Conservation (phyloP, 768 basidiomycete species). For the Suillus clintonianus region DNA sequence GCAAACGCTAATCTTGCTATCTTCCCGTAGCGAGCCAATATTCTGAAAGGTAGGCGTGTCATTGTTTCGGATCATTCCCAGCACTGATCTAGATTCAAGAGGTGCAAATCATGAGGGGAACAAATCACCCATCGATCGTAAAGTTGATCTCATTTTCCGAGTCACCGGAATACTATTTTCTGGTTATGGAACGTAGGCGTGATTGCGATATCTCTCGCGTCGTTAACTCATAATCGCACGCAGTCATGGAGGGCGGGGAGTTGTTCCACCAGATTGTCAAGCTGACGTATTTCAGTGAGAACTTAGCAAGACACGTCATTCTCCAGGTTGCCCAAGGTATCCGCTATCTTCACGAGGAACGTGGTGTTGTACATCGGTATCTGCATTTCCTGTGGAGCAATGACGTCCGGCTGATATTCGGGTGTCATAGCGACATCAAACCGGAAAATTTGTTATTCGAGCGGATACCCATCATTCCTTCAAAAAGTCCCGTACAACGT, state of each 20-base stretch:
- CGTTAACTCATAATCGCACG: constrained; percentile 13
- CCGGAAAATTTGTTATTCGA: constrained; percentile 97
- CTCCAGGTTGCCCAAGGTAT: constrained; percentile 94
- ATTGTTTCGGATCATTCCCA: background rate
- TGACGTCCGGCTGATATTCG: background rate
- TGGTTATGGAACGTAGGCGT: constrained; percentile 83
- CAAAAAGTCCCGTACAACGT: constrained; percentile 68
- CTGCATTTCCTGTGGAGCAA: constrained; percentile 6
- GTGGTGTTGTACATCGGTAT: constrained; percentile 93
- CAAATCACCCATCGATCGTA: constrained; percentile 88
- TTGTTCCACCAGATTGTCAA: constrained; percentile 99
- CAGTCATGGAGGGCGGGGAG: constrained; percentile 97
- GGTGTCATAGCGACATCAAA: constrained; percentile 77
- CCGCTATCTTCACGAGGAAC: constrained; percentile 94
- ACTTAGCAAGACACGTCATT: constrained; percentile 95
- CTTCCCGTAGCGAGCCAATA: constrained; percentile 82
- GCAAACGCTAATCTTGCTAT: constrained; percentile 19
- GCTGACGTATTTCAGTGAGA: constrained; percentile 97
- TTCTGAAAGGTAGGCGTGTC: constrained; percentile 75
- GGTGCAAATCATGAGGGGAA: constrained; percentile 99
- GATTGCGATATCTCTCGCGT: background rate
- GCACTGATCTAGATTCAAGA: constrained; percentile 48
- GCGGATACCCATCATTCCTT: constrained; percentile 88
- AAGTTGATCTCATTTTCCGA: constrained; percentile 92
- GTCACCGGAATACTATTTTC: constrained; percentile 90